Conservation (phyloP, 2,329 filamentous ascomycete genomes). For the Arthrinium puccinioides region DNA sequence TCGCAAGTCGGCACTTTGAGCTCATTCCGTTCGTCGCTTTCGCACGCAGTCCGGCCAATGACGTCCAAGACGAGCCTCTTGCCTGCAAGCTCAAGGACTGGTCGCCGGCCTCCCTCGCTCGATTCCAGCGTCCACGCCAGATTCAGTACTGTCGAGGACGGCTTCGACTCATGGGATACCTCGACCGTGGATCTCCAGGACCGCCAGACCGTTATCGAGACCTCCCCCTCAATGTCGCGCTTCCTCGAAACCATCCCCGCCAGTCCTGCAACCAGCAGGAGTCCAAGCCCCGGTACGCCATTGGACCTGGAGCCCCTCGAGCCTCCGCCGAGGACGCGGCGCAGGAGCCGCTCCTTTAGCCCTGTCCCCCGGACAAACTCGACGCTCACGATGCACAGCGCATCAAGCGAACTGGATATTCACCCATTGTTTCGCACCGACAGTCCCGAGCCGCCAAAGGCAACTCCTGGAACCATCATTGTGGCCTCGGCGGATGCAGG, state of each 20-base stretch:
- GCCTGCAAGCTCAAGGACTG: slow-evolving; percentile 28
- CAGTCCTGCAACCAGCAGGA: slow-evolving; percentile 56
- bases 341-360: slow-evolving; percentile 46
- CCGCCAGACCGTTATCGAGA: slow-evolving; percentile 48
- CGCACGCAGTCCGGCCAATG: slow-evolving; percentile 43
- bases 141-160: slow-evolving; percentile 41
- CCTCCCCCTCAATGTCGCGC: slow-evolving; percentile 36
- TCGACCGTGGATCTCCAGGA: slow-evolving; percentile 58
- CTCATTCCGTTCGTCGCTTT: slow-evolving; percentile 42
- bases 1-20: slow-evolving; percentile 37
- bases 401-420: slow-evolving; percentile 58
- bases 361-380: slow-evolving; percentile 28
- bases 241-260: slow-evolving; percentile 66
- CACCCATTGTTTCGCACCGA: slow-evolving; percentile 73
- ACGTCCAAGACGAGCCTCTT: slow-evolving; percentile 51
- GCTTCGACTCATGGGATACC: slow-evolving; percentile 71
- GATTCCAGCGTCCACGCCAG: slow-evolving; percentile 34
- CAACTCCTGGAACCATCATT: slow-evolving; percentile 64
- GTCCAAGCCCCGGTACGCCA: slow-evolving; percentile 54
- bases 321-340: slow-evolving; percentile 33
- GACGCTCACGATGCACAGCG: slow-evolving; percentile 26
- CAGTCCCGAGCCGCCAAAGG: slow-evolving; percentile 56
- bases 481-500: slow-evolving; percentile 63
- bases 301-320: slow-evolving; percentile 45
- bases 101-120: slow-evolving; percentile 37